Evolutionary conservation across 441 rosid species (phyloP).

Genomic region (Euphorbia schlechtendalii): DNA sequence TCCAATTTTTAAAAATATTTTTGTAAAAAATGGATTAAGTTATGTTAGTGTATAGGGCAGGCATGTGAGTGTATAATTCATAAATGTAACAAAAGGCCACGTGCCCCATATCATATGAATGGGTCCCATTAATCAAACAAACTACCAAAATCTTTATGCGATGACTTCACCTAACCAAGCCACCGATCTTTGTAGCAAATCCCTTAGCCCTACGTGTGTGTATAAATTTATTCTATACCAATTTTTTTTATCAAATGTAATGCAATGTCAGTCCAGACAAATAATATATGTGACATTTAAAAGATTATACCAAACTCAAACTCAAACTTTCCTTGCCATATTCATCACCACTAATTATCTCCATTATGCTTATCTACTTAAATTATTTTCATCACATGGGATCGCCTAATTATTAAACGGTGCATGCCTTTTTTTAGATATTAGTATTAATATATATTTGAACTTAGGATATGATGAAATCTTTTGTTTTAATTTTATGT

Average conservation of each 20-base stretch:
- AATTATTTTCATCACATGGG: neutral
- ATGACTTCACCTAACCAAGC: slow-evolving; percentile 9
- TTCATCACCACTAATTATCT: neutral
- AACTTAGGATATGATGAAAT: too few relatives aligned
- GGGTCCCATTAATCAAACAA: neutral
- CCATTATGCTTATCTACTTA: neutral
- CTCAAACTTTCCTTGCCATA: neutral
- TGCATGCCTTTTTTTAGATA: neutral
- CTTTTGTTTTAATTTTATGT: too few relatives aligned
- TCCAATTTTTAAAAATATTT: too few relatives aligned
- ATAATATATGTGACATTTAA: too few relatives aligned
- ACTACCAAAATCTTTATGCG: neutral
- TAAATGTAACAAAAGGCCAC: too few relatives aligned
- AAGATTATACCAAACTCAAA: neutral
- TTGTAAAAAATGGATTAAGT: too few relatives aligned
- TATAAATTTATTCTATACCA: neutral
- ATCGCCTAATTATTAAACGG: neutral
- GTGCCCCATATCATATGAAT: too few relatives aligned
- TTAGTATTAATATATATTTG: too few relatives aligned
- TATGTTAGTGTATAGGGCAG: too few relatives aligned
- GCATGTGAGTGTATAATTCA: too few relatives aligned
- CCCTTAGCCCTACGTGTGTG: slow-evolving; percentile 12
- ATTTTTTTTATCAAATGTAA: too few relatives aligned
- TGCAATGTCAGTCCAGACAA: neutral
- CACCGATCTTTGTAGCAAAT: slow-evolving; percentile 22